Evolutionary conservation across 495 filamentous ascomycete species (phyloP), one percentile per base, ranked within the genome.

Genomic region (Xylona heveae): DNA sequence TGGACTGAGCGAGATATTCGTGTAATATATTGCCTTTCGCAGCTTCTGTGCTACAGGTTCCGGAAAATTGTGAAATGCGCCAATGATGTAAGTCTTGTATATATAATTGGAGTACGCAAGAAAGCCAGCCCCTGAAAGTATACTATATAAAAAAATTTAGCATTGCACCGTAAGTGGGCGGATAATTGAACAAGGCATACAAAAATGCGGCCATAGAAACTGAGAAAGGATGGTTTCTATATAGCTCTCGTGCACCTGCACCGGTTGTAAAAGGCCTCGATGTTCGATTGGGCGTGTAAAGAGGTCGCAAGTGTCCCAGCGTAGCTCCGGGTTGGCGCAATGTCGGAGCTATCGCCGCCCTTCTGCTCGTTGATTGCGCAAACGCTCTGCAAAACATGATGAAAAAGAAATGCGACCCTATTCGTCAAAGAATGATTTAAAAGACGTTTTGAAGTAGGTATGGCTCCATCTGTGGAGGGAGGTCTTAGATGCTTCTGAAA

Each of bases 11-110:
- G 65, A 52, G 39, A 71, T 63, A 43, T 93, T 78, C 43, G 70
- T 78, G 53, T 78, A 92, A 53, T 80, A 94, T 10, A 95, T 57
- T 0, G 78, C 88, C 27, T 68, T 66, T n/a, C 88, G 80, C 8
- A 99, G 61, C 29, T 74, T 62, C 30, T 74, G 68, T 6, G 81
- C 76, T 19, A 95, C 74, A 7, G 73, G 64, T 21, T 72, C 64
- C 1, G 88, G 88, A 54, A 74, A 95, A 27, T 74, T 68, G 44
- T 75, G 61, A 52, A 78, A 84, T 31, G 68, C 61, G 7, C 55
- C 59, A 22, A 59, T 47, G 30, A 74, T 65, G 37, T 75, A 71
- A 35, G 51, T 69, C 20, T 69, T 51, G 57, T 84, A 80, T 34
- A 73, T 43, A 43, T 73, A 75, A 38, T 62, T 59, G 14, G 53